Evolutionary conservation across 306 rosid genomes (phyloP).

Genomic region (Cucurbita moschata): DNA sequence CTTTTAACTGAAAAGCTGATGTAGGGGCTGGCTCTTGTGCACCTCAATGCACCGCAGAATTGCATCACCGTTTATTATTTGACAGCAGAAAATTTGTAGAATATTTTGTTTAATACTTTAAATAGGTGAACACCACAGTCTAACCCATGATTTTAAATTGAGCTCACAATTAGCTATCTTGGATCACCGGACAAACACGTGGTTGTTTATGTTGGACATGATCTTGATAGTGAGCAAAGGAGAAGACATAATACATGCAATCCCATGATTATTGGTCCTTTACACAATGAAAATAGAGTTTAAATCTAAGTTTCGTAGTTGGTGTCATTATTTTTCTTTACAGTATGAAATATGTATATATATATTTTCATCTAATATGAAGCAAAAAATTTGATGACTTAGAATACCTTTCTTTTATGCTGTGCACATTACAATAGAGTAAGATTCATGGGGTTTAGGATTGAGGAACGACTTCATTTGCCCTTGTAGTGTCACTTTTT

Average conservation of each 20-base stretch:
- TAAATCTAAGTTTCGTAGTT: neutral
- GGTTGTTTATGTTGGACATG: neutral
- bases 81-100: neutral
- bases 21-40: neutral
- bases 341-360: neutral
- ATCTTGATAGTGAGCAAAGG: neutral
- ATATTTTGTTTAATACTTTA: neutral
- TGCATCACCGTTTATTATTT: neutral
- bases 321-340: neutral
- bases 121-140: neutral
- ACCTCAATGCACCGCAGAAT: neutral
- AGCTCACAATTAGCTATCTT: neutral
- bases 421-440: neutral
- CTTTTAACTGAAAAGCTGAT: neutral
- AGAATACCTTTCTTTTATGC: neutral
- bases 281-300: neutral
- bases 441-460: neutral
- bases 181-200: neutral
- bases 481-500: conserved; percentile 2
- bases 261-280: neutral
- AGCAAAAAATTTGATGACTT: neutral
- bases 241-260: neutral
- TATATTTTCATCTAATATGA: neutral
- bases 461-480: neutral
- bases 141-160: neutral